These are phyloP conservation scores for Leucoagaricus sp. DNA, from an alignment of 1,284 basidiomycete species.

Conservation along the genomic window DNA sequence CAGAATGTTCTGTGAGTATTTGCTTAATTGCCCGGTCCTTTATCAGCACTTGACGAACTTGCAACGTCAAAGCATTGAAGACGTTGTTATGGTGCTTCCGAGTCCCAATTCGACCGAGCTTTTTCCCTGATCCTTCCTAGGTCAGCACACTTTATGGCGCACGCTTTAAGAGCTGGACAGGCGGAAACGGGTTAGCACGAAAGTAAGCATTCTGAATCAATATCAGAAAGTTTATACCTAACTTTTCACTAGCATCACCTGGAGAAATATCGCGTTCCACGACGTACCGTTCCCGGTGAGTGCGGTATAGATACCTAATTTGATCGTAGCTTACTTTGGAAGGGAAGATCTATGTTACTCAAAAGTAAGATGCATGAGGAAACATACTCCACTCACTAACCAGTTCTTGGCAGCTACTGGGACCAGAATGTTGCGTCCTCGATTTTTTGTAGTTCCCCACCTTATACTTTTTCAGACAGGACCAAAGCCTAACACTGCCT, in stretches of 20 bases:
- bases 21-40: neutral
- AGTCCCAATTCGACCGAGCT: neutral
- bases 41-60: neutral
- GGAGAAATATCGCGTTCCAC: constrained; percentile 54
- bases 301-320: no score
- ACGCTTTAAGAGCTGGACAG: constrained; percentile 71
- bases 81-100: constrained; percentile 48
- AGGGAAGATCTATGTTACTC: constrained; percentile 62
- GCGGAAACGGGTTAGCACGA: constrained; percentile 56
- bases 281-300: constrained; percentile 58
- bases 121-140: constrained; percentile 25
- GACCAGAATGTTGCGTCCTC: constrained; percentile 48
- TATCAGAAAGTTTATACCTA: neutral
- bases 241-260: constrained; percentile 46
- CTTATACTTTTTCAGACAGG: constrained; percentile 33
- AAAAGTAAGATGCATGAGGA: constrained; percentile 44
- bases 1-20: constrained; percentile 51
- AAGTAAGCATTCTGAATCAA: constrained; percentile 40
- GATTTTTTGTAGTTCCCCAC: neutral
- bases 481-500: constrained; percentile 42
- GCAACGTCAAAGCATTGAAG: constrained; percentile 47
- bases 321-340: no score
- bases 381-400: neutral
- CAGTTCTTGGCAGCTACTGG: constrained; percentile 47
- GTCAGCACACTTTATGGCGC: constrained; percentile 56